Conservation (phyloP, 306 rosid species). For the Hylodesmum podocarpum region DNA sequence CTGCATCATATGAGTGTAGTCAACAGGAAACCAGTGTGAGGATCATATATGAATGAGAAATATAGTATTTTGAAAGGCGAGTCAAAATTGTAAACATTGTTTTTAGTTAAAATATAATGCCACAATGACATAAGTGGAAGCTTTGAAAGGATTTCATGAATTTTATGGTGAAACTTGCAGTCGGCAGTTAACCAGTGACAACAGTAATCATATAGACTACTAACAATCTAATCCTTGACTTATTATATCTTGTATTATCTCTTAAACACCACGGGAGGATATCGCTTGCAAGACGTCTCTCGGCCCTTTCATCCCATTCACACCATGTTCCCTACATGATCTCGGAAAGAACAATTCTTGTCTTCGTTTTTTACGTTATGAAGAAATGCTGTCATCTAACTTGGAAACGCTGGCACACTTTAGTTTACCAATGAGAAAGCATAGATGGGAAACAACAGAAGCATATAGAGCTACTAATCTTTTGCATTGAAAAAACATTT, state of each 20-base stretch:
- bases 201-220: background rate
- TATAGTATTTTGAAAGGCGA: background rate
- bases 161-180: background rate
- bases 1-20: constrained; percentile 47
- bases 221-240: background rate
- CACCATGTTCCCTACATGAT: too few species aligned
- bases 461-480: background rate
- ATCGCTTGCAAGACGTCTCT: too few species aligned
- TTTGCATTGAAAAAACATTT: background rate
- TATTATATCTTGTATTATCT: too few species aligned
- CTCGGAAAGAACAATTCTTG: too few species aligned
- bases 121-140: background rate
- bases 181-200: background rate
- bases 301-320: too few species aligned
- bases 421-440: constrained; percentile 2
- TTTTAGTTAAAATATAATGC: too few species aligned
- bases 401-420: background rate
- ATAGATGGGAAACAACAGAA: background rate
- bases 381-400: background rate
- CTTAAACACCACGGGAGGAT: too few species aligned
- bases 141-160: background rate
- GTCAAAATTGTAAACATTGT: too few species aligned
- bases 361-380: background rate
- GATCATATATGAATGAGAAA: background rate
- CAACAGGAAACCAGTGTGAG: constrained; percentile 18